These are phyloP conservation scores for Platanus orientalis DNA, from an alignment of 164 flowering plant genomes.

Conservation along the genomic window DNA sequence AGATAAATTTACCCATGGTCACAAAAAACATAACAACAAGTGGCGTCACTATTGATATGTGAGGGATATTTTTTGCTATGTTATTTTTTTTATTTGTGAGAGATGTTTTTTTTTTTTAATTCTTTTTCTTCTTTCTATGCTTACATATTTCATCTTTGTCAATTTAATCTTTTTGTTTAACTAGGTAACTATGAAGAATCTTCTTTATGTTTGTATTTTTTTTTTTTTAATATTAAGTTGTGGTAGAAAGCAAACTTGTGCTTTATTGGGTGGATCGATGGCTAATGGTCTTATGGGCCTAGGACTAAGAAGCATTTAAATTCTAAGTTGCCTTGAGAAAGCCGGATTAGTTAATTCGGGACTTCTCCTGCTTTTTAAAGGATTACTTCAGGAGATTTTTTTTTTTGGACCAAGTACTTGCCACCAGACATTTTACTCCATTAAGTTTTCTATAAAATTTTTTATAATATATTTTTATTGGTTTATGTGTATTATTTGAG, in stretches of 20 bases:
- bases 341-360: slow-evolving; percentile 54
- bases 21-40: too few species aligned
- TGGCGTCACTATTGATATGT: too few species aligned
- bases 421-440: slow-evolving; percentile 55
- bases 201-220: slow-evolving; percentile 1
- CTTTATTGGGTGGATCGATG: slow-evolving; percentile 77
- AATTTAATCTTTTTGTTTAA: not conserved
- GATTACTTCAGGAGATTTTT: slow-evolving; percentile 79
- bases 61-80: too few species aligned
- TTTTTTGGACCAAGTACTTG: slow-evolving; percentile 80
- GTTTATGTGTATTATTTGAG: not conserved
- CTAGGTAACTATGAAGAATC: not conserved
- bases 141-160: not conserved
- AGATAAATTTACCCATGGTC: too few species aligned
- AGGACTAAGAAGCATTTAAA: slow-evolving; percentile 77
- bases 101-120: too few species aligned
- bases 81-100: too few species aligned
- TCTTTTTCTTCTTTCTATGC: slow-evolving; percentile 7
- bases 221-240: slow-evolving; percentile 54
- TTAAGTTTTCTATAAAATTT: slow-evolving; percentile 24
- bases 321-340: slow-evolving; percentile 80
- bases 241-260: slow-evolving; percentile 91
- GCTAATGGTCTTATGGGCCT: slow-evolving; percentile 98
- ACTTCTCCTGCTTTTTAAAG: slow-evolving; percentile 82
- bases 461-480: not conserved